phyloP scores from a whole-genome alignment of 169 alveolate species.

The Plasmodium malariae region DNA sequence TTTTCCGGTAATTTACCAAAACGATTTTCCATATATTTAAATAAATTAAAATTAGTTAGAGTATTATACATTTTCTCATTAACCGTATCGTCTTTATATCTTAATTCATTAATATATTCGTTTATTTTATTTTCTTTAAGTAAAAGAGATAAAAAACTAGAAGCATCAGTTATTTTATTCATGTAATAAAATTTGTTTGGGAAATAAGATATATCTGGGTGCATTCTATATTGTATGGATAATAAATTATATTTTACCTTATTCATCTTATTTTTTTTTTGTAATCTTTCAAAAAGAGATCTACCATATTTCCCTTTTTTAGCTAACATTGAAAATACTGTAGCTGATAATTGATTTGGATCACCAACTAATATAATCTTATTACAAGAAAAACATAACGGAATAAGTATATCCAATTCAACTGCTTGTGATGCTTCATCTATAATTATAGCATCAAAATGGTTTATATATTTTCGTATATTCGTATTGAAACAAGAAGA shows the following conservation, averaged over 20 bases:
- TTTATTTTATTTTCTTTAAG: conserved; percentile 45
- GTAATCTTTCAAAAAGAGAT: conserved; percentile 92
- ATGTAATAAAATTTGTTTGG: conserved; percentile 94
- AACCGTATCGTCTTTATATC: neutral
- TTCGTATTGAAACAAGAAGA: conserved; percentile 93
- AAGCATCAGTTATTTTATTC: conserved; percentile 80
- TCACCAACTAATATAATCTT: conserved; percentile 96
- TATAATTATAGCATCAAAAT: conserved; percentile 96
- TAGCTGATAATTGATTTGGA: conserved; percentile 98
- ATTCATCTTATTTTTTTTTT: conserved; percentile 80
- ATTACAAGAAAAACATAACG: conserved; percentile 89
- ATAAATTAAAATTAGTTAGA: conserved; percentile 48
- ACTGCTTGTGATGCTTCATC: conserved; percentile 99
- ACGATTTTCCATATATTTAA: conserved; percentile 31
- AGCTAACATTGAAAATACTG: conserved; percentile 94
- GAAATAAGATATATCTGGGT: conserved; percentile 95
- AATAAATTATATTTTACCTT: conserved; percentile 85
- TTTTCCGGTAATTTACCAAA: conserved; percentile 42
- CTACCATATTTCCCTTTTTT: conserved; percentile 83
- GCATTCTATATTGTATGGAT: conserved; percentile 97
- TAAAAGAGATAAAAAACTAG: conserved; percentile 27
- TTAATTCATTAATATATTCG: neutral
- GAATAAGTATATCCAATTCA: conserved; percentile 85
- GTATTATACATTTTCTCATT: conserved; percentile 18
- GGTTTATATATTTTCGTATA: conserved; percentile 74